Evolutionary conservation across 306 rosid species (phyloP).

Genomic region (Cucumis melo): DNA sequence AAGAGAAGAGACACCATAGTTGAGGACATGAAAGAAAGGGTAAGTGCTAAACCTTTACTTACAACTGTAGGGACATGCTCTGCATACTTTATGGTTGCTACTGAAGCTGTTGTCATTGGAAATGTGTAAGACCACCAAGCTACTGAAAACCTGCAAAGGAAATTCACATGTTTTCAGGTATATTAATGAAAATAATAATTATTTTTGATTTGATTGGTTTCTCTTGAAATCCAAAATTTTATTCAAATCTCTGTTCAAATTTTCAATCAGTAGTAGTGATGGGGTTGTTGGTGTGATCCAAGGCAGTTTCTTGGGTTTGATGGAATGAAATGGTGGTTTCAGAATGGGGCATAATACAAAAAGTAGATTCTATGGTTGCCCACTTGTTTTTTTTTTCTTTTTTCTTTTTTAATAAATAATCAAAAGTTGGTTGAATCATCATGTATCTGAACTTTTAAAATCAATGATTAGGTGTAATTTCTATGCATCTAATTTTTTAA

Average conservation of each 20-base stretch:
- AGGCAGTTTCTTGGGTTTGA: not conserved
- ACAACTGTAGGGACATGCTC: constrained; percentile 52
- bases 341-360: not conserved
- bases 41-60: constrained; percentile 56
- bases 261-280: not conserved
- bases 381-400: not conserved
- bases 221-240: not conserved
- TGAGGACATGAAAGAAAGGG: constrained; percentile 60
- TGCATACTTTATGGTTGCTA: constrained; percentile 69
- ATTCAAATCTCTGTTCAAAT: not conserved
- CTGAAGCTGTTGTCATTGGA: constrained; percentile 71
- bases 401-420: not conserved
- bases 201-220: not conserved
- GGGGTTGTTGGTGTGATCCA: not conserved
- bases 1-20: constrained; percentile 52
- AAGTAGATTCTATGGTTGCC: not conserved
- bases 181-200: no score
- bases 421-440: not conserved
- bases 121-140: constrained; percentile 93
- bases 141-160: constrained; percentile 56
- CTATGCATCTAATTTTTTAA: no score
- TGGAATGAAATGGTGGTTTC: not conserved
- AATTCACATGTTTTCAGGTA: constrained; percentile 2
- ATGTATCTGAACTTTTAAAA: no score
- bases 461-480: no score